Conservation (phyloP, 2,329 filamentous ascomycete species). For the Achaetomium macrosporum region DNA sequence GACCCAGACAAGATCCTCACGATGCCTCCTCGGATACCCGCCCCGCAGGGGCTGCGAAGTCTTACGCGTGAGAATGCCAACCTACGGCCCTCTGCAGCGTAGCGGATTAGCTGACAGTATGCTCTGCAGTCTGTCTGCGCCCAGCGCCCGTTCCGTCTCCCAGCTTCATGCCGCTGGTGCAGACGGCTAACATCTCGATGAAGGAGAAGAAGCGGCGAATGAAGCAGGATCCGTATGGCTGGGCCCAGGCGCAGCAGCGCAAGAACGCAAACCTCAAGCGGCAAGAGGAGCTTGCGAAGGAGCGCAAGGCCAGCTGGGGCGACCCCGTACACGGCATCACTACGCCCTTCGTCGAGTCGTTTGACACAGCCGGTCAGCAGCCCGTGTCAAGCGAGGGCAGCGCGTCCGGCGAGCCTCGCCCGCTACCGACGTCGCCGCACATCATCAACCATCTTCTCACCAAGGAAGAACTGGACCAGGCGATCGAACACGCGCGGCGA, state of each 20-base stretch:
- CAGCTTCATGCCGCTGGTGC: conserved; percentile 52
- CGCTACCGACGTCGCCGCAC: conserved; percentile 42
- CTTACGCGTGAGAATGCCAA: conserved; percentile 49
- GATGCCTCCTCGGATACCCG: conserved; percentile 64
- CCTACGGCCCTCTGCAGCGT: not conserved
- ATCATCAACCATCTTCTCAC: conserved; percentile 73
- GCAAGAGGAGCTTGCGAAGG: conserved; percentile 60
- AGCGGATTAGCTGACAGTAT: conserved; percentile 1
- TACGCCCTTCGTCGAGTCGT: conserved; percentile 79
- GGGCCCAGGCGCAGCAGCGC: conserved; percentile 74
- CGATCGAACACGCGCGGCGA: conserved; percentile 60
- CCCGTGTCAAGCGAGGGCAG: conserved; percentile 35
- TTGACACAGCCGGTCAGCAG: conserved; percentile 58
- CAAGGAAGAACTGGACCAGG: conserved; percentile 58
- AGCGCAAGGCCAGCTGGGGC: conserved; percentile 61
- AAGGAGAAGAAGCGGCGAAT: conserved; percentile 60
- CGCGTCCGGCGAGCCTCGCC: conserved; percentile 37
- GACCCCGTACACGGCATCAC: conserved; percentile 72
- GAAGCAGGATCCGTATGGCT: conserved; percentile 74
- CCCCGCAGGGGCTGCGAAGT: conserved; percentile 53
- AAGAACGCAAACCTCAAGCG: conserved; percentile 78
- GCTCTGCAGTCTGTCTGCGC: conserved; percentile 53
- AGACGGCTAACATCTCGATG: conserved; percentile 58
- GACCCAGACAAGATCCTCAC: conserved; percentile 22
- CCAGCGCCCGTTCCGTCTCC: conserved; percentile 39